Evolutionary conservation across 108 stramenopile genomes (phyloP), one percentile per base, ranked within the genome.

Genomic region (Mediolabrus comicus): DNA sequence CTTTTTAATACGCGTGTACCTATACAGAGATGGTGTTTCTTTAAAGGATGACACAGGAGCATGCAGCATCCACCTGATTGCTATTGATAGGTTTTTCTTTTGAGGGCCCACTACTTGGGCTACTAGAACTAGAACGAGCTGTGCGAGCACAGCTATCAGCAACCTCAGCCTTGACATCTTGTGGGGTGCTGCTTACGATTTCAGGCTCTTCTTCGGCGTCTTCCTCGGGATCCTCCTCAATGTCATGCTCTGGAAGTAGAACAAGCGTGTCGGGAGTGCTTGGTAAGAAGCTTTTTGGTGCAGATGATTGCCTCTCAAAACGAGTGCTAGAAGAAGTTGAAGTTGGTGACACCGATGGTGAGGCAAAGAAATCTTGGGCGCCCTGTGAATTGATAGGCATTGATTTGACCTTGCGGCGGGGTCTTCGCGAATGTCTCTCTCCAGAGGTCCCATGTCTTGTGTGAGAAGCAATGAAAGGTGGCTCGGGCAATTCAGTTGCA

Each of bases 301-400:
- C 16, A 30, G 55, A 30, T 56, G 27, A 14, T 26, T 30, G 55
- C 7, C 29, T 29, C 55, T 56, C 55, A 29, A 25, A 35, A 17
- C 33, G 59, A 38, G 2, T 17, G 1, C 46, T 49, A n/a, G 14
- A n/a, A 14, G 7, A n/a, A n/a, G n/a, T n/a, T n/a, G n/a, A n/a
- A n/a, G n/a, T n/a, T n/a, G n/a, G n/a, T n/a, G n/a, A n/a, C n/a
- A n/a, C 10, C 2, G 30, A 13, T 0, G 30, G 0, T 10, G 46
- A 33, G 5, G 59, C 59, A 34, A 71, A 71, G 32, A 71, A 71
- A 53, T 71, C 46, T 12, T 34, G 49, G 12, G 69, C 55, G 32
- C 54, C 59, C 8, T 25, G 9, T 22, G 69, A 71, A 10, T 59
- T 49, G 9, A 32, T 35, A 10, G 69, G 60, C 69, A 71, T 71